Evolutionary conservation across 2,329 filamentous ascomycete genomes (phyloP), one percentile per base, ranked within the genome.

Genomic region (Geosmithia flava): DNA sequence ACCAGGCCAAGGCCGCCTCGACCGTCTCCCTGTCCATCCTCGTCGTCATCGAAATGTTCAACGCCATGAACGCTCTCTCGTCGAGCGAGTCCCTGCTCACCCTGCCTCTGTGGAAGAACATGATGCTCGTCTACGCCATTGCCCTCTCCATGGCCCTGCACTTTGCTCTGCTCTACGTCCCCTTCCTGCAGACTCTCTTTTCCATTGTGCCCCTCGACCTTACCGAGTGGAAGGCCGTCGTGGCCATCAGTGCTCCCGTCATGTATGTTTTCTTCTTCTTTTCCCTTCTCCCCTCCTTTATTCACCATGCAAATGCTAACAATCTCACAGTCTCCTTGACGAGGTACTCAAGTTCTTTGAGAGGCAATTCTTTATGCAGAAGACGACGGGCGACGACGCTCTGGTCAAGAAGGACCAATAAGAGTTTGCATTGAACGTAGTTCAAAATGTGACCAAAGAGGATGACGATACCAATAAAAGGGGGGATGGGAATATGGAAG

Each of bases 11-110:
- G 68, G 80, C 90, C 5, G 93, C 89, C 2, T 95, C 89, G 19
- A 98, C 93, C 1, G 82, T 98, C 27, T 96, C 89, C 7, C 76
- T 98, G 52, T 95, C 87, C 3, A 85, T 85, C 59, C 76, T 98
- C 17, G 93, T 98, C 44, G 89, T 96, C 51, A 97, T 98, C 60
- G 93, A 98, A 71, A 98, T 98, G 93, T 79, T 98, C 63, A 98
- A 98, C 68, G 93, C 93, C 57, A 91, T 97, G 85, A 98, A 98
- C 62, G 93, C 91, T 1, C 77, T 98, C 30, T 96, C 89, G 2
- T 95, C 89, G 1, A 95, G 87, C 65, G 93, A 98, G 68, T 95
- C 87, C 16, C 80, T 98, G 13, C 68, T 98, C 49, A 96, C 90
- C 2, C 78, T 98, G 53, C 91, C 90, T 10, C 73, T 98, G n/a